These are phyloP conservation scores for Funneliformis geosporum DNA, from an alignment of 192 early-diverging fungal species.

Conservation along the genomic window DNA sequence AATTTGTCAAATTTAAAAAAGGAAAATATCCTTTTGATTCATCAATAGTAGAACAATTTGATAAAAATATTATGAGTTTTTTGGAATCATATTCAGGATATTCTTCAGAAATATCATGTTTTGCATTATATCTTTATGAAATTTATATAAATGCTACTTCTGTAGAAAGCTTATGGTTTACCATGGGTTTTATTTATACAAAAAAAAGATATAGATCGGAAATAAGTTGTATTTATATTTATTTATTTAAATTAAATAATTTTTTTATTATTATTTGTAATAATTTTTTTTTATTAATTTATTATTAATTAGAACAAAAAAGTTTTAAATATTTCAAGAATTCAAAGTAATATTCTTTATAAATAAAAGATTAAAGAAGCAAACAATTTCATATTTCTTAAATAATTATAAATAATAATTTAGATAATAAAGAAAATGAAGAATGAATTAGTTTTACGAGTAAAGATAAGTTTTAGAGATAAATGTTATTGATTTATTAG, in stretches of 20 bases:
- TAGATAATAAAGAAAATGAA: no score
- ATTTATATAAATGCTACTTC: neutral
- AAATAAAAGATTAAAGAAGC: no score
- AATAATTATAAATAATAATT: no score
- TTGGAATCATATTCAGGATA: neutral
- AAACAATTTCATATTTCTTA: no score
- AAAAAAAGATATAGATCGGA: neutral
- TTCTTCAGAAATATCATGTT: neutral
- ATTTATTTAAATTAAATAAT: neutral
- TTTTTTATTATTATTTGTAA: no score
- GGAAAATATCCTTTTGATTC: constrained; percentile 17
- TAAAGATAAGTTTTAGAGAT: no score
- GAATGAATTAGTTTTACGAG: no score
- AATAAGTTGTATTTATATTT: neutral
- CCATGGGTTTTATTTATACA: neutral
- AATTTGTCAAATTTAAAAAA: constrained; percentile 13
- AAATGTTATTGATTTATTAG: no score
- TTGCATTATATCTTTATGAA: neutral
- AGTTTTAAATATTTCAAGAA: no score
- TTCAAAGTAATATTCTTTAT: no score
- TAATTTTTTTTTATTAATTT: no score
- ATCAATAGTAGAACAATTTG: constrained; percentile 1
- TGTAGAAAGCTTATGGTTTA: neutral
- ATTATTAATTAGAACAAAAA: no score
- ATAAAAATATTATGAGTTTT: neutral